Percentiles rank a stretch among this genome's conserved stretches.
Evolutionary conservation across 306 rosid genomes (phyloP).

Genomic region (Quercus bicolor): DNA sequence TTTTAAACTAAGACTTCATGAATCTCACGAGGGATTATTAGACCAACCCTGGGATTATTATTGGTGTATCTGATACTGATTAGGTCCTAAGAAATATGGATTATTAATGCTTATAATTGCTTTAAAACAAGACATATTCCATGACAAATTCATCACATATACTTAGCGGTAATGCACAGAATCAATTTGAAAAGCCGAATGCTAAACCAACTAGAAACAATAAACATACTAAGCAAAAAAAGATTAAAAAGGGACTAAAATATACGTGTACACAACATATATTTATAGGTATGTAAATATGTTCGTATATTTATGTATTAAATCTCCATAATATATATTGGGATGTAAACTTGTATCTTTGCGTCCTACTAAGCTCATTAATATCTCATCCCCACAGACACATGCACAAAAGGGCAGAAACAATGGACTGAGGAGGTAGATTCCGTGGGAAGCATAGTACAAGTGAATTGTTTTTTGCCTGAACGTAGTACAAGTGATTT

Average conservation of each 20-base stretch:
- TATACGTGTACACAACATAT: not conserved
- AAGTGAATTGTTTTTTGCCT: not conserved
- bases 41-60: no score
- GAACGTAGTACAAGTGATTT: not conserved
- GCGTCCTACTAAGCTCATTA: not conserved
- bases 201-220: not conserved
- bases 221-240: no score
- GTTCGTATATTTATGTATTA: not conserved
- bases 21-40: no score
- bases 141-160: not conserved
- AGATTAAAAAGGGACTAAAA: not conserved
- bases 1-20: no score
- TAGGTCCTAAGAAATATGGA: no score
- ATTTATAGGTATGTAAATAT: not conserved
- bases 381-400: slow-evolving; percentile 1
- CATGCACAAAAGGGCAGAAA: not conserved
- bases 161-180: not conserved
- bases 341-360: no score
- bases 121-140: not conserved
- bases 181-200: not conserved
- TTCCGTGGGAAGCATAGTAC: not conserved
- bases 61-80: no score
- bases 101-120: not conserved
- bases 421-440: not conserved
- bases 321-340: no score